Evolutionary conservation across 2,329 filamentous ascomycete species (phyloP).

Genomic region (Monilinia laxa): DNA sequence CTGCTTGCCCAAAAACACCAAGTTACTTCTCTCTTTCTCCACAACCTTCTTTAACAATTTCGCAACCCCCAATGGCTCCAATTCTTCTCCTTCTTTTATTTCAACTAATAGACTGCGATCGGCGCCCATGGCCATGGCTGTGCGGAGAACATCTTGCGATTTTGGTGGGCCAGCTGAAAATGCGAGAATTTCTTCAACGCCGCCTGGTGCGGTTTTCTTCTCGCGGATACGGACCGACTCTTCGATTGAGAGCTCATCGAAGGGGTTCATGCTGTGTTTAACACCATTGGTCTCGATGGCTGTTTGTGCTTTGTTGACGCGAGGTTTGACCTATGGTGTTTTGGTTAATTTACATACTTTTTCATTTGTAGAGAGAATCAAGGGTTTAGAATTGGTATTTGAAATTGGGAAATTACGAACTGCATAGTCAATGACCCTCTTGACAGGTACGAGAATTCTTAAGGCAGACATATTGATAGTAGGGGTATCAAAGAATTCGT

Average conservation of each 20-base stretch:
- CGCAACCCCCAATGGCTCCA: slow-evolving; percentile 89
- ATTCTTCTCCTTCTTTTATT: slow-evolving; percentile 67
- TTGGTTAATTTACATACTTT: slow-evolving; percentile 2
- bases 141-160: slow-evolving; percentile 83
- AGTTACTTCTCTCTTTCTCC: slow-evolving; percentile 80
- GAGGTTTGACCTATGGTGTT: slow-evolving; percentile 59
- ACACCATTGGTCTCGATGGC: slow-evolving; percentile 89
- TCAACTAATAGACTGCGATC: slow-evolving; percentile 91
- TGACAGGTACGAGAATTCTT: slow-evolving; percentile 76
- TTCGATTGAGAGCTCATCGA: slow-evolving; percentile 97
- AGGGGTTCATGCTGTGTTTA: slow-evolving; percentile 98
- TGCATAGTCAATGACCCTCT: slow-evolving; percentile 85
- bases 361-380: neutral
- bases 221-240: slow-evolving; percentile 94
- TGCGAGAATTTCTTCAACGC: slow-evolving; percentile 88
- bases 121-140: slow-evolving; percentile 98
- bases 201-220: slow-evolving; percentile 67
- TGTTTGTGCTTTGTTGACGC: slow-evolving; percentile 71
- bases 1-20: slow-evolving; percentile 95
- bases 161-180: slow-evolving; percentile 88
- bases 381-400: neutral
- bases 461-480: slow-evolving; percentile 57
- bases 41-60: slow-evolving; percentile 83
- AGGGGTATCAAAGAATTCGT: neutral
- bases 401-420: slow-evolving; percentile 43